Evolutionary conservation across 768 basidiomycete species (phyloP).

Genomic region (Suillus fuscotomentosus): DNA sequence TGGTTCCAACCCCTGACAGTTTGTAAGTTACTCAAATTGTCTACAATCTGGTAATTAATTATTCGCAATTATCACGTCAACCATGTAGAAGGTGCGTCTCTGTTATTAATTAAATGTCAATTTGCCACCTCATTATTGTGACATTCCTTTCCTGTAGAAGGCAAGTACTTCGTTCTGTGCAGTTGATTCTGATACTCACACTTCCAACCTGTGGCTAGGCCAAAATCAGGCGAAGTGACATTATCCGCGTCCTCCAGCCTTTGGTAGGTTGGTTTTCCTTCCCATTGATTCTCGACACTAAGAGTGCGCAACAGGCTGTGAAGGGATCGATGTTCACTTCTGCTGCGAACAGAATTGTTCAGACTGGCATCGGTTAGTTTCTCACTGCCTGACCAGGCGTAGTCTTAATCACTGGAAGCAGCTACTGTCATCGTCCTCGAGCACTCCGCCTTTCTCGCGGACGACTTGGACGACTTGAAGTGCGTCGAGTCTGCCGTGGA

Average conservation of each 20-base stretch:
- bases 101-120: not conserved
- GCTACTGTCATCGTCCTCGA: no score
- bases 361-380: no score
- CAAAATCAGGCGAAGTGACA: accelerated
- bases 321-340: not conserved
- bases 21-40: no score
- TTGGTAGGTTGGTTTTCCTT: not conserved
- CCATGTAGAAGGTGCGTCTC: not conserved
- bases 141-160: not conserved
- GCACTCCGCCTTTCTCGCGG: no score
- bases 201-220: not conserved
- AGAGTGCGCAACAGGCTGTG: not conserved
- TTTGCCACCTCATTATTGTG: not conserved
- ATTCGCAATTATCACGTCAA: no score
- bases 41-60: no score
- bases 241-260: not conserved
- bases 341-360: not conserved
- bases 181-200: not conserved
- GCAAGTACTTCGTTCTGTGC: not conserved
- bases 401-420: no score
- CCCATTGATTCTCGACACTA: not conserved
- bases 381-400: no score
- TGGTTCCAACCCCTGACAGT: no score
- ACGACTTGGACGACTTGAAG: no score
- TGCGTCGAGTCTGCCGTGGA: no score